Percentiles rank a stretch among this genome's conserved stretches.
Conservation (phyloP, 2,329 filamentous ascomycete genomes). For the Metarhizium anisopliae region DNA sequence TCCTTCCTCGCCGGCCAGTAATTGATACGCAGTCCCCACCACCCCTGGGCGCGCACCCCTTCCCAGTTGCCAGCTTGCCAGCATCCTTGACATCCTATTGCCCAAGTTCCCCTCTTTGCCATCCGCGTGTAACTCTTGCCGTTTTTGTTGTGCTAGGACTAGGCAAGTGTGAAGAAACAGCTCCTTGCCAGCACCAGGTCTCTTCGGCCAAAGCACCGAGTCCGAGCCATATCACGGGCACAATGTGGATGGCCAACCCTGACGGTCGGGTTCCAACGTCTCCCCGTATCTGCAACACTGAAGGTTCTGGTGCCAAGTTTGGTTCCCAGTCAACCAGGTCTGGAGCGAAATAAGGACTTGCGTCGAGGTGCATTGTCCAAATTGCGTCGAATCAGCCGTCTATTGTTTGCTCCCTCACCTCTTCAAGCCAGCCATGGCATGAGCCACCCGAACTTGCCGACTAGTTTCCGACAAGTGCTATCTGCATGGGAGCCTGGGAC, state of each 20-base stretch:
- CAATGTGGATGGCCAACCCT: not conserved
- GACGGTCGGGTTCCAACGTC: not conserved
- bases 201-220: not conserved
- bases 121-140: not conserved
- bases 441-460: too few species aligned
- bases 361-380: not conserved
- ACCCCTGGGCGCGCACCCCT: not conserved
- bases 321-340: not conserved
- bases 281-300: too few species aligned
- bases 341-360: not conserved
- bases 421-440: not conserved
- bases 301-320: not conserved
- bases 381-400: not conserved
- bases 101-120: not conserved
- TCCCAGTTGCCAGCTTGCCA: not conserved
- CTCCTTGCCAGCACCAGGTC: not conserved
- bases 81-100: not conserved
- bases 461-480: too few species aligned
- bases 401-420: not conserved
- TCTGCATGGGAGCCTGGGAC: too few species aligned
- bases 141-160: not conserved
- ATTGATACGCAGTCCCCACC: not conserved
- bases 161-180: not conserved
- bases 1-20: not conserved
- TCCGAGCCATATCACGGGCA: not conserved